Base-by-base conservation (phyloP, 176 grass and related monocot genomes). In the Thalia dealbata region DNA sequence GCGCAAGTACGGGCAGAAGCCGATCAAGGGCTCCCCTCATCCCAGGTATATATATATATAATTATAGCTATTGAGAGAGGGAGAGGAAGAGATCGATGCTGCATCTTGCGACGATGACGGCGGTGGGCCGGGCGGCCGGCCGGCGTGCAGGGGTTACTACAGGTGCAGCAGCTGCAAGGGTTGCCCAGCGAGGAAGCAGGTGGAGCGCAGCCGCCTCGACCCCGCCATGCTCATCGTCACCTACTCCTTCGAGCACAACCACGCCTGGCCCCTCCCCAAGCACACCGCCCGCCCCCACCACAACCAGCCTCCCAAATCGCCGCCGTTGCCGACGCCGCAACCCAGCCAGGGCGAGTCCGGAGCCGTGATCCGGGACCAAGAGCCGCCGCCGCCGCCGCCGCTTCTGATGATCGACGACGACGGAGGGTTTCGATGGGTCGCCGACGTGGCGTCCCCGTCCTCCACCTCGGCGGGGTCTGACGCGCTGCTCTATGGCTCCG, bases 1-100 rank as follows among this genome's bases (percentile, higher is more conserved):
- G 92, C 75, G 92, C 24, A 96, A 96, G 84, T 96, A 96, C 80
- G 92, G 92, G 26, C 92, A 96, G 76, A 96, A 96, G 41, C 92
- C 89, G 23, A 96, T 96, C 78, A 96, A 96, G 73, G 92, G 92
- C 27, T 96, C 93, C 0, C 87, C 93, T 43, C 90, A 92, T 22
- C 93, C 93, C 67, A 91, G 93, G 93, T 96, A 83, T n/a, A n/a
- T n/a, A n/a, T n/a, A n/a, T n/a, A n/a, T n/a, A n/a, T n/a, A n/a
- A n/a, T n/a, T n/a, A n/a, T n/a, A n/a, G n/a, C n/a, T n/a, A n/a
- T n/a, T n/a, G n/a, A n/a, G 45, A 48, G 45, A 48, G 45, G 11
- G 45, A 48, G 45, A 48, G 3, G 45, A 10, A 13, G 45, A 8
- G 45, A 48, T 2, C 4, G 45, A 48, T 38, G 32, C 45, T 48